Conservation (phyloP, 768 basidiomycete genomes). For the Mycena rebaudengoi region DNA sequence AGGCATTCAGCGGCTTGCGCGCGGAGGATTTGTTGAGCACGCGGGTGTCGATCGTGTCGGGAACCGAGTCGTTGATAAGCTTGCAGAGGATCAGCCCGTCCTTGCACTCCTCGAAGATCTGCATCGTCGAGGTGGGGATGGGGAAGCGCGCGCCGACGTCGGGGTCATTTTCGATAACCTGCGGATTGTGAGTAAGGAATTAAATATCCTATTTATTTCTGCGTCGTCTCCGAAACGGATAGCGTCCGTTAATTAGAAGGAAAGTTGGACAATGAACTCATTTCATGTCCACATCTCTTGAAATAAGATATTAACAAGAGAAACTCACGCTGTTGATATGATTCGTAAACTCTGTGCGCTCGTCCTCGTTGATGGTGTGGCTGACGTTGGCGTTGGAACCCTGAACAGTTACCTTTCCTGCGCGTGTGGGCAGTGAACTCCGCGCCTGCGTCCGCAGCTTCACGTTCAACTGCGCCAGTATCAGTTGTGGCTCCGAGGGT, state of each 20-base stretch:
- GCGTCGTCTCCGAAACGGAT: too few relatives aligned
- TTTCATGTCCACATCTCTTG: too few relatives aligned
- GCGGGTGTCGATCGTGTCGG: constrained; percentile 98
- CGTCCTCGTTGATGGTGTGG: constrained; percentile 98
- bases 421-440: constrained; percentile 63
- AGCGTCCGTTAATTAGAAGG: too few relatives aligned
- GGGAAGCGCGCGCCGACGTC: constrained; percentile 87
- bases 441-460: constrained; percentile 65
- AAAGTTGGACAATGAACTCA: too few relatives aligned
- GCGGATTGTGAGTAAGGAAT: too few relatives aligned
- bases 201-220: too few relatives aligned
- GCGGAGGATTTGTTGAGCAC: constrained; percentile 90
- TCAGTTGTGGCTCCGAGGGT: constrained; percentile 34
- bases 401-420: constrained; percentile 92
- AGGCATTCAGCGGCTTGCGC: constrained; percentile 91
- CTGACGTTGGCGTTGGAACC: constrained; percentile 95
- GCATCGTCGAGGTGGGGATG: constrained; percentile 97
- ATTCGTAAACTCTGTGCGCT: constrained; percentile 94
- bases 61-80: constrained; percentile 99
- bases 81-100: constrained; percentile 98
- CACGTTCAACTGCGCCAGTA: constrained; percentile 70
- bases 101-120: constrained; percentile 95
- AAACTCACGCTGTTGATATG: constrained; percentile 91
- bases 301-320: background rate
- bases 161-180: constrained; percentile 92